Evolutionary conservation across 306 rosid genomes (phyloP), one percentile per base, ranked within the genome.

Genomic region (Delonix regia): DNA sequence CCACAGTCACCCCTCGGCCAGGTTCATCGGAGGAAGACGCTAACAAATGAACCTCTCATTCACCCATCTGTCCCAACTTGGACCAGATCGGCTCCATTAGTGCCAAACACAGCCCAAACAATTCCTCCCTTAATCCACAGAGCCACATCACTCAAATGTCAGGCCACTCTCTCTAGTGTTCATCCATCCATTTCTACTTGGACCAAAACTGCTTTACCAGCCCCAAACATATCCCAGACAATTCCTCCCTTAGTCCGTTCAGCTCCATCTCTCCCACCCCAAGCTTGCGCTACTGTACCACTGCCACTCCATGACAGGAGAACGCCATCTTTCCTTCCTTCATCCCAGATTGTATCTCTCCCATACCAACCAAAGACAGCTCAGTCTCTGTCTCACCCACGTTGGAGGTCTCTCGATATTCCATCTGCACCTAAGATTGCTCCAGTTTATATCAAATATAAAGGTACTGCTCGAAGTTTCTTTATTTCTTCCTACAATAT

Each of bases 391-490:
- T 71, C 78, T 83, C 41, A 4, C 22, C 47, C 67, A 12, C 83
- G 24, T 27, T 38, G 38, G 68, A 78, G 44, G 77, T 12, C 30
- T 78, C 51, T 42, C n/a, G 10, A 10, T 69, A 48, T 38, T 9
- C 53, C 80, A 73, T 60, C 73, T 48, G 9, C 69, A 41, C n/a
- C 77, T 13, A 11, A 2, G 6, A 64, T 19, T 65, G 45, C 71
- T 82, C 62, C 68, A 19, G 14, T 8, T 47, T 6, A 47, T 68
- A 44, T 83, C 57, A 74, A 83, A 69, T 25, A 34, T 47, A 38
- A 75, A 80, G 87, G 87, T 83, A 75, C 45, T 45, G 16, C 30
- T 52, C 16, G 65, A 34, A 65, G 76, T 59, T 78, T 78, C 52
- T 38, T 73, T 11, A 38, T 62, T 83, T 78, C 45, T 74, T 28